Evolutionary conservation across 805 yeast species (phyloP).

Genomic region (Wilhelminamyces savonicus): DNA sequence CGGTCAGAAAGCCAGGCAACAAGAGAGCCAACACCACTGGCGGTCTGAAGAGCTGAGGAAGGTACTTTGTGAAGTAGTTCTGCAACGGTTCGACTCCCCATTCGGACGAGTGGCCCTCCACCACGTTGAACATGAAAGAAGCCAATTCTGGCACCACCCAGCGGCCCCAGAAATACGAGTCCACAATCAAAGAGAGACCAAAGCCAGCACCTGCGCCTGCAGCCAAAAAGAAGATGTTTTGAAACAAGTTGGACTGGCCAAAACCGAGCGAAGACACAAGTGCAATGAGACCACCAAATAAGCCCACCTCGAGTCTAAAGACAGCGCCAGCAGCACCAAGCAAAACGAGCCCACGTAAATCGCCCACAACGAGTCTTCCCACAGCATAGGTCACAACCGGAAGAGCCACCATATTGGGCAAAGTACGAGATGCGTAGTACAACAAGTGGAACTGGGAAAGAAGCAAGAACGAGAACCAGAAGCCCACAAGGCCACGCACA

Average conservation of each 20-base stretch:
- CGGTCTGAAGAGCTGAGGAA: slow-evolving; percentile 32
- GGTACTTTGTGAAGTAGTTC: slow-evolving; percentile 57
- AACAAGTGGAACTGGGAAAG: slow-evolving; percentile 72
- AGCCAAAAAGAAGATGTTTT: slow-evolving; percentile 32
- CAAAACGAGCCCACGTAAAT: slow-evolving; percentile 41
- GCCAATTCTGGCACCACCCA: slow-evolving; percentile 66
- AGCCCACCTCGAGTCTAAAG: slow-evolving; percentile 66
- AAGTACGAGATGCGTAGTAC: slow-evolving; percentile 74
- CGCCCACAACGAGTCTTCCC: slow-evolving; percentile 44
- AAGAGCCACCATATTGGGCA: slow-evolving; percentile 82
- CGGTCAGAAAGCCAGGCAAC: slow-evolving; percentile 36
- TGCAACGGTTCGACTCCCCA: slow-evolving; percentile 84
- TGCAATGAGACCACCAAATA: slow-evolving; percentile 44
- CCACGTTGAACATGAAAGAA: slow-evolving; percentile 67
- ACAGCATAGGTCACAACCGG: slow-evolving; percentile 63
- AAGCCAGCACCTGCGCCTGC: slow-evolving; percentile 52
- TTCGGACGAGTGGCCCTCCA: slow-evolving; percentile 63
- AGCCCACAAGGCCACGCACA: slow-evolving; percentile 29
- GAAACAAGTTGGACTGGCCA: slow-evolving; percentile 39
- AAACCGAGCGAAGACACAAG: slow-evolving; percentile 37
- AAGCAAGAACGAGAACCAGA: slow-evolving; percentile 56
- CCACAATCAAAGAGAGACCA: slow-evolving; percentile 44
- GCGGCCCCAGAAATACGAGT: slow-evolving; percentile 70
- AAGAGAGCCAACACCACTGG: slow-evolving; percentile 37
- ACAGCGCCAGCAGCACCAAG: slow-evolving; percentile 59